These are phyloP conservation scores for Calonectria hongkongensis DNA, from an alignment of 2,329 filamentous ascomycete species.

Conservation along the genomic window DNA sequence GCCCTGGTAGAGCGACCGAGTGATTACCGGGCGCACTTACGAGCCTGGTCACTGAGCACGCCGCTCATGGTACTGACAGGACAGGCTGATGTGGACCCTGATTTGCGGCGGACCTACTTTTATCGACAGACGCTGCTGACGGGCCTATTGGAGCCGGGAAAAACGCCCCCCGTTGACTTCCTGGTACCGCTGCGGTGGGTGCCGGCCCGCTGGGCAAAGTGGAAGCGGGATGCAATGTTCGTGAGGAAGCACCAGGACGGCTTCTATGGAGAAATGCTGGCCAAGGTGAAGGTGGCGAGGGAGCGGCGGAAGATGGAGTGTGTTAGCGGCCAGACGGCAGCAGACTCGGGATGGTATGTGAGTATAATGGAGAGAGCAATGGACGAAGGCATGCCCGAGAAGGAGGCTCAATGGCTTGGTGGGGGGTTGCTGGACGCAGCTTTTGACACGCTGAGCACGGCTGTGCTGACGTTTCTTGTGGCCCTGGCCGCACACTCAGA, in stretches of 20 bases:
- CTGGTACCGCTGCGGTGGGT: slow-evolving; percentile 49
- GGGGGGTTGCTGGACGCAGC: slow-evolving; percentile 51
- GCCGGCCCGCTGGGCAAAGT: slow-evolving; percentile 45
- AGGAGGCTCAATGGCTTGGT: slow-evolving; percentile 48
- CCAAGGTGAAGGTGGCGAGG: slow-evolving; percentile 26
- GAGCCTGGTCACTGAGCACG: slow-evolving; percentile 52
- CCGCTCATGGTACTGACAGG: slow-evolving; percentile 52
- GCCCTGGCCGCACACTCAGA: slow-evolving; percentile 49
- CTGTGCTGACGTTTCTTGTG: slow-evolving; percentile 47
- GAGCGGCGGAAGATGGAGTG: slow-evolving; percentile 16
- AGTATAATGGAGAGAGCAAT: slow-evolving; percentile 45
- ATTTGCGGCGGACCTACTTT: slow-evolving; percentile 47
- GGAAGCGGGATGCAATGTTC: slow-evolving; percentile 48
- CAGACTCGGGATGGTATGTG: slow-evolving; percentile 30
- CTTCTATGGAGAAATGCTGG: slow-evolving; percentile 46
- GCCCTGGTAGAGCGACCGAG: slow-evolving; percentile 44
- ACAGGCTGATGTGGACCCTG: slow-evolving; percentile 42
- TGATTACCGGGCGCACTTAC: slow-evolving; percentile 44
- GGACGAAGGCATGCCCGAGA: slow-evolving; percentile 46
- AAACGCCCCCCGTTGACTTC: slow-evolving; percentile 53
- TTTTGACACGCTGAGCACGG: slow-evolving; percentile 51
- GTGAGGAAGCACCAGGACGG: slow-evolving; percentile 50
- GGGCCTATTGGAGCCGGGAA: slow-evolving; percentile 51
- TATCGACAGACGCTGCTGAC: slow-evolving; percentile 50
- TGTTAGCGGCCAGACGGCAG: neutral